Conservation (phyloP, 2,329 filamentous ascomycete genomes). For the Aspergillus phoenicis region DNA sequence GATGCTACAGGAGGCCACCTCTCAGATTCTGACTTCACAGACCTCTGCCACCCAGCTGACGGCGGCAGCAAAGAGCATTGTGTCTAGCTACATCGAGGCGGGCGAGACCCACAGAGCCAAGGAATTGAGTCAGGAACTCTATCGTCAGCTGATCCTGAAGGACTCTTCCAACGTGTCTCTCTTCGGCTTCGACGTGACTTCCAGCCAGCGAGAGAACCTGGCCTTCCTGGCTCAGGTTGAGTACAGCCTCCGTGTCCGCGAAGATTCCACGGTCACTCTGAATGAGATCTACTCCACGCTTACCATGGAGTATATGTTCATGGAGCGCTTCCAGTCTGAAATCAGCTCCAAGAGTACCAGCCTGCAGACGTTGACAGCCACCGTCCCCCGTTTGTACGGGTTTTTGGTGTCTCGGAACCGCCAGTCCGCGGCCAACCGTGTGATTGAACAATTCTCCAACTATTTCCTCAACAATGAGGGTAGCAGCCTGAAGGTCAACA, state of each 20-base stretch:
- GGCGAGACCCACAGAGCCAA: conserved; percentile 34
- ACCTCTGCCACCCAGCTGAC: conserved; percentile 33
- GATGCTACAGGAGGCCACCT: conserved; percentile 37
- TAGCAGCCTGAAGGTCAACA: conserved; percentile 26
- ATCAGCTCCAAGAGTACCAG: conserved; percentile 41
- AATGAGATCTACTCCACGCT: conserved; percentile 49
- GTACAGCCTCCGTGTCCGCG: conserved; percentile 36
- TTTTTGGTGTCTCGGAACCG: conserved; percentile 35
- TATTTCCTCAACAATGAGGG: conserved; percentile 40
- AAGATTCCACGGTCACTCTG: conserved; percentile 33
- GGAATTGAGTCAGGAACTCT: conserved; percentile 39
- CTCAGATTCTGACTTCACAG: conserved; percentile 35
- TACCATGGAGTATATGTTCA: conserved; percentile 48
- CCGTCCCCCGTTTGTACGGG: conserved; percentile 36
- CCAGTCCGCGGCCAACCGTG: conserved; percentile 21
- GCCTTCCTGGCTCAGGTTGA: conserved; percentile 53
- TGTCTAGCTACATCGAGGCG: conserved; percentile 37
- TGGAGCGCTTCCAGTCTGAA: conserved; percentile 41
- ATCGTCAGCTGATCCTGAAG: conserved; percentile 42
- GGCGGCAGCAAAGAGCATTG: conserved; percentile 40
- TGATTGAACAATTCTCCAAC: conserved; percentile 33
- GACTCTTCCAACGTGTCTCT: conserved; percentile 34
- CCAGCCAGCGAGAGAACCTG: conserved; percentile 36
- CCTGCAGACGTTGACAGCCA: conserved; percentile 41
- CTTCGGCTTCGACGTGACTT: conserved; percentile 37